phyloP scores from a whole-genome alignment of 352 stramenopile genomes.

The Pythium myriotylum region DNA sequence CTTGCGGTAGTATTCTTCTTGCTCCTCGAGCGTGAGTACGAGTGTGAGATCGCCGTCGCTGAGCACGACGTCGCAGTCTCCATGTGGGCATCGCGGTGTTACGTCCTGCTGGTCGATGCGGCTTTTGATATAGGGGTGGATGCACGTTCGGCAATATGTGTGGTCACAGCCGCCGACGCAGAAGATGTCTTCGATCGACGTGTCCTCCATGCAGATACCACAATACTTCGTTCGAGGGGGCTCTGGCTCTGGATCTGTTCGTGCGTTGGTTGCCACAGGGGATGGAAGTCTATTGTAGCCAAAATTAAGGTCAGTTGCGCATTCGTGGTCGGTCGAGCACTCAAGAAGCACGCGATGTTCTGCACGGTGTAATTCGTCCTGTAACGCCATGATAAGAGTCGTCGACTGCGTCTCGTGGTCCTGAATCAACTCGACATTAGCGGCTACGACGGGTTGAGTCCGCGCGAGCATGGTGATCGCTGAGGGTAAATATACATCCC shows the following conservation, averaged over 20 bases:
- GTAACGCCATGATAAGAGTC: too few relatives aligned
- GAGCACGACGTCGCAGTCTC: slow-evolving; percentile 3
- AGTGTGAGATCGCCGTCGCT: slow-evolving; percentile 6
- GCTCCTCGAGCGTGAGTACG: slow-evolving; percentile 12
- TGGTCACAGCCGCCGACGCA: slow-evolving; percentile 10
- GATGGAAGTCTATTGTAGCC: too few relatives aligned
- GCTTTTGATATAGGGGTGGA: slow-evolving; percentile 8
- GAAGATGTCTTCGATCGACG: slow-evolving; percentile 11
- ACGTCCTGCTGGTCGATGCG: slow-evolving; percentile 1
- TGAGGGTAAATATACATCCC: too few relatives aligned
- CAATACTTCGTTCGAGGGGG: slow-evolving; percentile 8
- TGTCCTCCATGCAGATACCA: slow-evolving; percentile 16
- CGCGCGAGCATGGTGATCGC: too few relatives aligned
- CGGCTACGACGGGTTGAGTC: too few relatives aligned
- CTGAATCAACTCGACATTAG: too few relatives aligned
- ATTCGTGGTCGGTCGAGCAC: too few relatives aligned
- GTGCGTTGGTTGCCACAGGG: too few relatives aligned
- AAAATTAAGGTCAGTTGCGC: too few relatives aligned
- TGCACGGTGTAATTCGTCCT: too few relatives aligned
- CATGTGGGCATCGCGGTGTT: slow-evolving; percentile 3
- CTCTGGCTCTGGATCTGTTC: neutral
- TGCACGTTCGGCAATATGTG: slow-evolving; percentile 12
- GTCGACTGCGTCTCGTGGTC: too few relatives aligned
- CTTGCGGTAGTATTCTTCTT: slow-evolving; percentile 11
- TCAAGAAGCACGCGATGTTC: too few relatives aligned